Evolutionary conservation across 768 basidiomycete genomes (phyloP).

Genomic region (Scleroderma bovista): DNA sequence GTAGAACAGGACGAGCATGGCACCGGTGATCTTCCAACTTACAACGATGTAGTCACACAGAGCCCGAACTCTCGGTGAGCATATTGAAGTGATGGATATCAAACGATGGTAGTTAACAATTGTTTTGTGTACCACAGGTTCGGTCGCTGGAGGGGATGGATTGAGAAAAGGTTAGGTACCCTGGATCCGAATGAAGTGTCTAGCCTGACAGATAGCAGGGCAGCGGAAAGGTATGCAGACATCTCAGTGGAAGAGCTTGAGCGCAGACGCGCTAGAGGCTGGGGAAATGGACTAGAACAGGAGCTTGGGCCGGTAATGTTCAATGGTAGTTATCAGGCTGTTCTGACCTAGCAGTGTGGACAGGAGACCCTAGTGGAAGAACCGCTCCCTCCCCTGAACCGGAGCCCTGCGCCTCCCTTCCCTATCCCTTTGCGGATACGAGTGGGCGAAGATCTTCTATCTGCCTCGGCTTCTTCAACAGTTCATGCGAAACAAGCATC

Average conservation of each 20-base stretch:
- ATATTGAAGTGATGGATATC: constrained; percentile 4
- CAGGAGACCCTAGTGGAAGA: constrained; percentile 14
- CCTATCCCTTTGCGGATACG: constrained; percentile 36
- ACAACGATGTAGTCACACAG: constrained; percentile 72
- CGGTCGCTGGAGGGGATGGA: constrained; percentile 83
- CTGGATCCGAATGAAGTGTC: constrained; percentile 2
- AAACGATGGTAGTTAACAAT: background rate
- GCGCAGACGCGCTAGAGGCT: constrained; percentile 60
- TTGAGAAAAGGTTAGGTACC: constrained; percentile 67
- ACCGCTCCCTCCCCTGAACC: too few species aligned
- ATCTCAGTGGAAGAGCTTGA: constrained; percentile 51
- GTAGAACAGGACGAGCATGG: constrained; percentile 39
- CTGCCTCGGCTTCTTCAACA: constrained; percentile 10
- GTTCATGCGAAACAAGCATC: background rate
- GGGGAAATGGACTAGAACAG: constrained; percentile 46
- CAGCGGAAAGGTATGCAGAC: constrained; percentile 76
- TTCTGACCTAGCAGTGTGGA: constrained; percentile 5
- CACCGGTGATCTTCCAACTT: constrained; percentile 64
- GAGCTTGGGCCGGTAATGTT: constrained; percentile 10
- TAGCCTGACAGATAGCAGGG: constrained; percentile 39
- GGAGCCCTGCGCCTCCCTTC: background rate
- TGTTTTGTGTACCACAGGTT: constrained; percentile 45
- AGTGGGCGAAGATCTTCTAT: constrained; percentile 34
- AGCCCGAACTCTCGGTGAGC: constrained; percentile 75
- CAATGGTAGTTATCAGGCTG: background rate